Conservation (phyloP, 257 asterid genomes). For the Striga asiatica region DNA sequence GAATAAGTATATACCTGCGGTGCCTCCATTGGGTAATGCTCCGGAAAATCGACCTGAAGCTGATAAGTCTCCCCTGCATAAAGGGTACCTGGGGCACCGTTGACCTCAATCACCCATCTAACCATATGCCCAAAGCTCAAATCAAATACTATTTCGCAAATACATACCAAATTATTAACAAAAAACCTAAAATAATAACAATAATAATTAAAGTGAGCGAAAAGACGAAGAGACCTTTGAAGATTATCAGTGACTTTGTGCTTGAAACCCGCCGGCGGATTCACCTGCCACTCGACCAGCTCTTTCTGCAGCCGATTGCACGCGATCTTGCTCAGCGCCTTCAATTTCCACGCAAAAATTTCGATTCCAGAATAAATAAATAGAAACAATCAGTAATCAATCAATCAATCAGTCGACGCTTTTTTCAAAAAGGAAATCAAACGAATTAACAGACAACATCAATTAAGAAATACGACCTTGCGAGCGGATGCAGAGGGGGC, state of each 20-base stretch:
- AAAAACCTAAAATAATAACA: too few species aligned
- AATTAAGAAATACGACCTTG: too few species aligned
- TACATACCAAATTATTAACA: too few species aligned
- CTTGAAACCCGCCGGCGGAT: conserved; percentile 71
- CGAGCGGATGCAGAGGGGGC: too few species aligned
- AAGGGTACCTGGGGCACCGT: conserved; percentile 39
- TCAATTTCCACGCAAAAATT: background rate
- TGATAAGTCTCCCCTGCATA: conserved; percentile 33
- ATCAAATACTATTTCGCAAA: too few species aligned
- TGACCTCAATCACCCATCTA: conserved; percentile 46
- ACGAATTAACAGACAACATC: too few species aligned
- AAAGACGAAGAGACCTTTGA: conserved; percentile 38
- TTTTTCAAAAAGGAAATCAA: too few species aligned
- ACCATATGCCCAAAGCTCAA: too few species aligned
- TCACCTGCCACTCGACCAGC: conserved; percentile 81
- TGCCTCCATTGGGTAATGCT: conserved; percentile 52
- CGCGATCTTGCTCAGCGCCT: conserved; percentile 81
- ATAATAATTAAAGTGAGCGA: background rate
- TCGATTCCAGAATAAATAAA: background rate
- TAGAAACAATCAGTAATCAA: too few species aligned
- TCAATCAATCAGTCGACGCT: too few species aligned
- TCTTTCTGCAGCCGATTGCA: conserved; percentile 79
- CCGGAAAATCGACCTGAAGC: conserved; percentile 49
- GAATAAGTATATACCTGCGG: too few species aligned
- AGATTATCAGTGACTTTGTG: conserved; percentile 76